phyloP scores from a whole-genome alignment of 306 rosid species.

The Rosa lucieae region DNA sequence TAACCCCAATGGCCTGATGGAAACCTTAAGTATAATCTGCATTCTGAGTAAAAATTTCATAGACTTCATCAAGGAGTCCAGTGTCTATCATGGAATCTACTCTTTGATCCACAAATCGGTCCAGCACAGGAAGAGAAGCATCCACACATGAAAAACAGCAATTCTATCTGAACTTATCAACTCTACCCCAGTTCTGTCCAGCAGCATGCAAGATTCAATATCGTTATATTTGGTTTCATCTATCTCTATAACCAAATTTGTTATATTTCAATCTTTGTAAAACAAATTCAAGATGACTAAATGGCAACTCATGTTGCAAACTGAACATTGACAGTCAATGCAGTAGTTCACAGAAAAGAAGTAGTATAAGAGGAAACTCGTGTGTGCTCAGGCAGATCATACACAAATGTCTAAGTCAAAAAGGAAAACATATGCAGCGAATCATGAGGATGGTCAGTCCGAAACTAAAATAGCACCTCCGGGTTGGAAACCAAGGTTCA shows the following conservation, averaged over 20 bases:
- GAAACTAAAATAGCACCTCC: background rate
- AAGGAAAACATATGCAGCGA: background rate
- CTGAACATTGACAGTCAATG: background rate
- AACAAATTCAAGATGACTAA: slow-evolving; percentile 1
- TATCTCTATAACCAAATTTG: background rate
- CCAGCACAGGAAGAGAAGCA: slow-evolving; percentile 74
- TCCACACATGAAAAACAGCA: slow-evolving; percentile 78
- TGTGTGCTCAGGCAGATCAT: background rate
- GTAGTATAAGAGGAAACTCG: background rate
- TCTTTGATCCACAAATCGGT: slow-evolving; percentile 77
- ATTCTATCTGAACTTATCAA: slow-evolving; percentile 65
- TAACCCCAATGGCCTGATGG: slow-evolving; percentile 84
- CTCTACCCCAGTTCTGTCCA: slow-evolving; percentile 90
- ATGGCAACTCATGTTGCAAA: background rate
- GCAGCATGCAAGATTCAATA: slow-evolving; percentile 48
- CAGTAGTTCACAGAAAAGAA: slow-evolving; percentile 5
- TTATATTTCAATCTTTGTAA: background rate
- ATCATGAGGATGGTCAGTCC: background rate
- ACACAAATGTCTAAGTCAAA: background rate
- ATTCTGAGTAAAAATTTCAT: slow-evolving; percentile 54
- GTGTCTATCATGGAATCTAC: slow-evolving; percentile 77
- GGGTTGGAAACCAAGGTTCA: background rate
- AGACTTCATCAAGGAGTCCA: slow-evolving; percentile 83
- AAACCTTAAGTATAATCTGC: slow-evolving; percentile 81
- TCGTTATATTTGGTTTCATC: slow-evolving; percentile 6